Percentiles rank a stretch among this genome's conserved stretches.
Conservation (phyloP, 768 basidiomycete genomes). For the Mycena maculata region DNA sequence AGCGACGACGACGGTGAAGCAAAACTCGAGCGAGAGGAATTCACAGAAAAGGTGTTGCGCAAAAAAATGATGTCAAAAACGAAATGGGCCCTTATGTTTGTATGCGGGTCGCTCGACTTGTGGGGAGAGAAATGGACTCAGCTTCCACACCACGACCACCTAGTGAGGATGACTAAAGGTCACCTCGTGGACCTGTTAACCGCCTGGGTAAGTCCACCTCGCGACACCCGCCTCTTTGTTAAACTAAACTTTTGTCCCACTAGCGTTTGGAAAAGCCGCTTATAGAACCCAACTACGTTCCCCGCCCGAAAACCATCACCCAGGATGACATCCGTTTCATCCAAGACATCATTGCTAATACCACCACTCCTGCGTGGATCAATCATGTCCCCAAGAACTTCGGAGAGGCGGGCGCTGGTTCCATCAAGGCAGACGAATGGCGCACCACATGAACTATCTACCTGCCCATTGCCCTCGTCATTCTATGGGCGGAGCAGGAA, state of each 20-base stretch:
- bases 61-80: background rate
- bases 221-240: background rate
- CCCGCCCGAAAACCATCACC: constrained; percentile 22
- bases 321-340: constrained; percentile 24
- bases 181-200: background rate
- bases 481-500: constrained; percentile 41
- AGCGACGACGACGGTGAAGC: background rate
- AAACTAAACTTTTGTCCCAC: background rate
- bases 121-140: background rate
- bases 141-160: background rate
- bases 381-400: constrained; percentile 43
- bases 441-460: constrained; percentile 42
- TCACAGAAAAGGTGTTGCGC: background rate
- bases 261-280: constrained; percentile 34
- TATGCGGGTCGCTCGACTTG: constrained; percentile 16
- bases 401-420: constrained; percentile 43
- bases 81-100: background rate
- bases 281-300: constrained; percentile 35
- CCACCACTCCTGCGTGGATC: constrained; percentile 40
- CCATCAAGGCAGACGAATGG: constrained; percentile 54
- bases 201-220: constrained; percentile 7
- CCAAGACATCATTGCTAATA: constrained; percentile 38
- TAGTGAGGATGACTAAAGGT: background rate
- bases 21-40: too few relatives aligned
- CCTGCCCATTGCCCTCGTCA: constrained; percentile 48